Percentiles rank a stretch among this genome's conserved stretches.
These are phyloP conservation scores for Leucocoprinus birnbaumii DNA, from an alignment of 768 basidiomycete genomes.

Conservation along the genomic window DNA sequence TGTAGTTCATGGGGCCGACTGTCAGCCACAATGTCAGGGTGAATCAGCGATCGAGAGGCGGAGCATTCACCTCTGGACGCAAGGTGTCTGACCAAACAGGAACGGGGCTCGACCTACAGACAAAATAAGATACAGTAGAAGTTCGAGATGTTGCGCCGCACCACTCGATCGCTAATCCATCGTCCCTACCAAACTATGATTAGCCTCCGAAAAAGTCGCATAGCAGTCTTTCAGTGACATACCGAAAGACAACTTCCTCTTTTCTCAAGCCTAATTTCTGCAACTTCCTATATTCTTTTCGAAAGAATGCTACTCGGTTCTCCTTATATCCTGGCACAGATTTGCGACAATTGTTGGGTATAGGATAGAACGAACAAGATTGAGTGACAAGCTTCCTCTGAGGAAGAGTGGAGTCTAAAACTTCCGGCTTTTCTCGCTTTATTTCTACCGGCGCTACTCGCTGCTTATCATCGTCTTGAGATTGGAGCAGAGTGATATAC, in stretches of 20 bases:
- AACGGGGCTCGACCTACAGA: conserved; percentile 7
- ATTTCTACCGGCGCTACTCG: not conserved
- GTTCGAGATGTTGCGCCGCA: too few species aligned
- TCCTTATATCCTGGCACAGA: conserved; percentile 3
- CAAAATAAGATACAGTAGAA: too few species aligned
- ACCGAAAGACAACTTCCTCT: conserved; percentile 10
- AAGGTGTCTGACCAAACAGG: conserved; percentile 12
- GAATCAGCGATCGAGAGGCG: not conserved
- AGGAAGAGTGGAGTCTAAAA: not conserved
- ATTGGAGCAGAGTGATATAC: not conserved
- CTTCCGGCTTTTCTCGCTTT: conserved; percentile 4
- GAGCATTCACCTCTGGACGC: conserved; percentile 1
- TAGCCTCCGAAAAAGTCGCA: not conserved
- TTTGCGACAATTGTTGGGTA: conserved; percentile 6
- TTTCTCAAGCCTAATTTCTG: conserved; percentile 8
- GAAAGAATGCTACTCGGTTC: conserved; percentile 5
- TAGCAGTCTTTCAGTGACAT: not conserved
- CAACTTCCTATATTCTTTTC: conserved; percentile 5
- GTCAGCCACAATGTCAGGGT: not conserved
- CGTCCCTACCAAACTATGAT: conserved; percentile 1
- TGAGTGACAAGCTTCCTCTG: conserved; percentile 9
- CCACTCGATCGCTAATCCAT: conserved; percentile 12
- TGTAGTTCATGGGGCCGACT: not conserved
- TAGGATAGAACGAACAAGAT: conserved; percentile 10
- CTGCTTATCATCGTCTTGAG: not conserved